Evolutionary conservation across 2,329 filamentous ascomycete species (phyloP).

Genomic region (Colletotrichum scovillei): DNA sequence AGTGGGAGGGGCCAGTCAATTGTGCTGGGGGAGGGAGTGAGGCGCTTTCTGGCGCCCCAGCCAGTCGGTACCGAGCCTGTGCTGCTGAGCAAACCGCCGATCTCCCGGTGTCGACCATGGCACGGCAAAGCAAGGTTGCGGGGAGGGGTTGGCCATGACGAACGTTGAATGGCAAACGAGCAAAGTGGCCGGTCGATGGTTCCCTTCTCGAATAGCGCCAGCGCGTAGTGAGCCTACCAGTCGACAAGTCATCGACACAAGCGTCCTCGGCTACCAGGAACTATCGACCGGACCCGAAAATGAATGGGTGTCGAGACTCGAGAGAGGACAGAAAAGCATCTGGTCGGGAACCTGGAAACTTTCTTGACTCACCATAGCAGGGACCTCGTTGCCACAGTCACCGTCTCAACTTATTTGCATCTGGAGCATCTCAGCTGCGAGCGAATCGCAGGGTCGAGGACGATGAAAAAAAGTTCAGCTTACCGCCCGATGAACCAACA

Average conservation of each 20-base stretch:
- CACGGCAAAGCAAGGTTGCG: neutral
- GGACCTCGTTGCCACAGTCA: conserved; percentile 18
- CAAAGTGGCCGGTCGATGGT: neutral
- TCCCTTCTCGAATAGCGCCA: conserved; percentile 1
- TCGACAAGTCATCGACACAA: neutral
- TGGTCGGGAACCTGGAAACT: neutral
- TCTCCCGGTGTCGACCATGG: conserved; percentile 23
- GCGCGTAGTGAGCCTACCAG: neutral
- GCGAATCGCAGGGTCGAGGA: neutral
- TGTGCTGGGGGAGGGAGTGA: neutral
- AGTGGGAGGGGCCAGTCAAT: neutral
- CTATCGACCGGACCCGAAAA: conserved; percentile 28
- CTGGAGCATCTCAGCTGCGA: neutral
- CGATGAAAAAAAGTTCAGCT: conserved; percentile 9
- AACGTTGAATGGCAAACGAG: neutral
- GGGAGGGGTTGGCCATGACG: conserved; percentile 10
- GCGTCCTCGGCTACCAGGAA: conserved; percentile 19
- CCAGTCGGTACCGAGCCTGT: conserved; percentile 26
- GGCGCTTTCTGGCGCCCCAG: conserved; percentile 29
- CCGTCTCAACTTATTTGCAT: conserved; percentile 12
- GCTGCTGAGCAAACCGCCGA: conserved; percentile 21
- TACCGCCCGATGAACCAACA: neutral
- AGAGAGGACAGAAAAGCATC: neutral
- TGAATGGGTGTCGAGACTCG: neutral
- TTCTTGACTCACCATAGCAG: neutral